These are phyloP conservation scores for Ophioceras dolichostomum DNA, from an alignment of 2,329 filamentous ascomycete genomes.

Conservation along the genomic window DNA sequence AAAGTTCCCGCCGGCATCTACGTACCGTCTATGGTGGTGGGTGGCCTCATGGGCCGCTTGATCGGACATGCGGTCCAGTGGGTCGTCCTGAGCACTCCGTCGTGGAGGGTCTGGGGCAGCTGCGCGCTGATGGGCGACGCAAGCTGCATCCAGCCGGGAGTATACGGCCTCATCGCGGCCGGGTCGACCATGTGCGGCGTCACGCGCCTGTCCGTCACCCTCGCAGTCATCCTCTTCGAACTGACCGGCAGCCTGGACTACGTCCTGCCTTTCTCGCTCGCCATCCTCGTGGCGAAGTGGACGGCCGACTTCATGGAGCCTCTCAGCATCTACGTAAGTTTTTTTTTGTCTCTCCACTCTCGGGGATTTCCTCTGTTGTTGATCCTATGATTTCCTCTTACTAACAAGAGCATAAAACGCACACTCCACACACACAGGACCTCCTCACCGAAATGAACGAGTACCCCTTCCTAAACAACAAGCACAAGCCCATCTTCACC, in stretches of 20 bases:
- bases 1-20: conserved; percentile 97
- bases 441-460: conserved; percentile 93
- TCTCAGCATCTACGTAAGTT: conserved; percentile 73
- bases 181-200: conserved; percentile 98
- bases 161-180: conserved; percentile 88
- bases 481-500: conserved; percentile 83
- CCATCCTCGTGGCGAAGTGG: conserved; percentile 95
- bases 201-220: conserved; percentile 80
- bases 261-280: conserved; percentile 85
- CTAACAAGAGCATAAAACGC: too few species aligned
- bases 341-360: neutral
- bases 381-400: too few species aligned
- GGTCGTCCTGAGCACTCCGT: conserved; percentile 60
- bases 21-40: conserved; percentile 96
- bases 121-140: conserved; percentile 62
- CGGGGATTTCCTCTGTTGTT: too few species aligned
- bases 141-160: conserved; percentile 87
- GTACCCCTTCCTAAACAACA: conserved; percentile 96
- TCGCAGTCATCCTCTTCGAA: conserved; percentile 93
- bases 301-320: conserved; percentile 92
- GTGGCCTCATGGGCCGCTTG: conserved; percentile 79
- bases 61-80: conserved; percentile 80
- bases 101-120: conserved; percentile 59
- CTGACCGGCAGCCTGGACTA: conserved; percentile 91
- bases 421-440: too few species aligned